phyloP scores from a whole-genome alignment of 192 early-diverging fungal genomes.

The Allomyces macrogynus region DNA sequence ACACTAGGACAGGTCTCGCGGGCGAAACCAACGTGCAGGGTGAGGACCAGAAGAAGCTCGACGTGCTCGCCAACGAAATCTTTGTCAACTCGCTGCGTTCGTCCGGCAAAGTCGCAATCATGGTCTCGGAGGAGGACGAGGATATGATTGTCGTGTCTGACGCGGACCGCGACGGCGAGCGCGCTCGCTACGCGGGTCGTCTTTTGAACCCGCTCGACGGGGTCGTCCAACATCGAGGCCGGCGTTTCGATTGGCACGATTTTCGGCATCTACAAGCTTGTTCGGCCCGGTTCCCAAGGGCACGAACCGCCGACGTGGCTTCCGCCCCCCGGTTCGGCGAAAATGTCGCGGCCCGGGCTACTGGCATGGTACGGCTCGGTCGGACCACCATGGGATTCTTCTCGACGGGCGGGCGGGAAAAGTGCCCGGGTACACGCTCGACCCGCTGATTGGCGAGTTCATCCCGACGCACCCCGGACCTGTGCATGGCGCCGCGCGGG shows the following conservation, averaged over 20 bases:
- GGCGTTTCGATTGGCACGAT: conserved; percentile 97
- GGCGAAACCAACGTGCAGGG: conserved; percentile 77
- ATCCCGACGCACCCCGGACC: conserved; percentile 72
- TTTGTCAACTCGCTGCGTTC: conserved; percentile 82
- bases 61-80: conserved; percentile 93
- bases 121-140: conserved; percentile 95
- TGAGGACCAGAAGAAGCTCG: conserved; percentile 91
- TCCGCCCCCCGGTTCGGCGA: conserved; percentile 44
- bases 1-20: conserved; percentile 58
- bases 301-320: conserved; percentile 48
- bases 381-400: conserved; percentile 29
- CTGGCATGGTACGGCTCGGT: conserved; percentile 39
- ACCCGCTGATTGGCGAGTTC: conserved; percentile 91
- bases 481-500: conserved; percentile 44
- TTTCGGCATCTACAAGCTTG: conserved; percentile 89
- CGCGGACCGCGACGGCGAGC: conserved; percentile 56
- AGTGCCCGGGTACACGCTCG: conserved; percentile 95
- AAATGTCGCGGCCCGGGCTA: conserved; percentile 76
- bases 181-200: conserved; percentile 9
- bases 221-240: conserved; percentile 93
- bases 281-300: conserved; percentile 21
- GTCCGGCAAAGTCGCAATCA: conserved; percentile 71
- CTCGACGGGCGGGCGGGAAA: conserved; percentile 50
- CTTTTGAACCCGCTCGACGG: conserved; percentile 96
- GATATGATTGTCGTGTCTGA: conserved; percentile 67